Base-by-base conservation (phyloP, 2,329 filamentous ascomycete species). In the Stylonectria norvegica region DNA sequence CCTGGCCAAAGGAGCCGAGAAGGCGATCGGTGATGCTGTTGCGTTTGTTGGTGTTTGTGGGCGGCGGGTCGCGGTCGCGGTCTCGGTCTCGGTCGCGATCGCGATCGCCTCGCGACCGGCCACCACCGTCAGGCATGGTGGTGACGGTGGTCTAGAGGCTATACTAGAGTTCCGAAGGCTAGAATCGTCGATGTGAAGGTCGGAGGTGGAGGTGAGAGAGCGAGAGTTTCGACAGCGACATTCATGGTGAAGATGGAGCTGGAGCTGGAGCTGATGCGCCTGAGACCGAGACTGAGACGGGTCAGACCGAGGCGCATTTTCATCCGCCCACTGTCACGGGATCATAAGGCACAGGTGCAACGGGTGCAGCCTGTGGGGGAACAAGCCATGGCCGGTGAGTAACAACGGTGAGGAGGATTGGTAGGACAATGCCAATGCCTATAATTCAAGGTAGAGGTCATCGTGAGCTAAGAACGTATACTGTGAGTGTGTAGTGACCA, bases 1-100 rank as follows among this genome's bases (percentile, higher is more conserved):
- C 59, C 40, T 60, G 57, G 40, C 51, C 51, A 36, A 68, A 56
- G 9, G 64, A 60, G 22, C 61, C 61, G 20, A 61, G 56, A 5
- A 70, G 55, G 29, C 67, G 64, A 33, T 64, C 62, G 25, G 67
- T 66, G 41, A 70, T 64, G 57, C 66, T 70, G 38, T 64, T 62
- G 27, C 68, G 60, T 52, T 66, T 68, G 48, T 48, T 61, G n/a
- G n/a, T n/a, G n/a, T n/a, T n/a, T n/a, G n/a, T n/a, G 29, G 60
- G 50, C 20, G 60, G 54, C 25, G 55, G 42, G 20, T 57, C 55
- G 20, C 30, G 39, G 20, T 56, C 53, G 27, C 38, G 42, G 27
- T 40, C 46, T 18, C 42, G 39, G 10, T 49, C 46, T 25, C 31
- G 19, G 20, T 31, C 43, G 4, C 31, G 47, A 12, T 38, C 42